Evolutionary conservation across 331 rosid species (phyloP), one percentile per base, ranked within the genome.

Genomic region (Malus hybrid): DNA sequence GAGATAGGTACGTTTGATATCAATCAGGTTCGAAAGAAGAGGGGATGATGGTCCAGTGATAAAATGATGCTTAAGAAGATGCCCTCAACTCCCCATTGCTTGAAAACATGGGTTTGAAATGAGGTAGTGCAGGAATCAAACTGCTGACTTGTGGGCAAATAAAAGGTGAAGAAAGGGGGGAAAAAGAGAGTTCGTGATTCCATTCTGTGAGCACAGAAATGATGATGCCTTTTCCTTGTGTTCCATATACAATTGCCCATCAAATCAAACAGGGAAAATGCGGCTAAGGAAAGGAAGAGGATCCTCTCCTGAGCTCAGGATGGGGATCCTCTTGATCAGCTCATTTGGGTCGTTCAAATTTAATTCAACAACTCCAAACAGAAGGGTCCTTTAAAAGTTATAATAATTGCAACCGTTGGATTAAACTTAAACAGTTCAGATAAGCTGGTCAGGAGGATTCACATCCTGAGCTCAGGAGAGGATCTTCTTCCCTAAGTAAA

Each of bases 51-150:
- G 81, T 70, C 85, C 76, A 76, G 33, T 64, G 64, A 78, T 50
- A 15, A 50, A 57, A 69, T 76, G 74, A 88, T 80, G 80, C 73
- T 79, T 39, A n/a, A 24, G 61, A 65, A 71, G 63, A 78, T 55
- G 77, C 81, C 85, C 10, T 48, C 54, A 7, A 50, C 77, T 54
- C 75, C 77, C 72, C 74, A 62, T 69, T 81, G 65, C 76, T 46
- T 73, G 28, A 20, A 76, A 71, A 75, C 77, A 77, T 64, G 50
- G 65, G 74, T 72, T 78, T 71, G 65, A 22, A 57, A 50, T 20
- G 50, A 61, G 89, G 33, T 68, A 74, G 88, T 88, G 89, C 85
- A 27, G 75, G 84, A 82, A 82, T 81, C 77, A 72, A 73, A 67
- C 65, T 76, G 69, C 67, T 79, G 44, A 39, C 44, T 8, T 73